Conservation (phyloP, 2,329 filamentous ascomycete species). For the Fonsecaea nubica region DNA sequence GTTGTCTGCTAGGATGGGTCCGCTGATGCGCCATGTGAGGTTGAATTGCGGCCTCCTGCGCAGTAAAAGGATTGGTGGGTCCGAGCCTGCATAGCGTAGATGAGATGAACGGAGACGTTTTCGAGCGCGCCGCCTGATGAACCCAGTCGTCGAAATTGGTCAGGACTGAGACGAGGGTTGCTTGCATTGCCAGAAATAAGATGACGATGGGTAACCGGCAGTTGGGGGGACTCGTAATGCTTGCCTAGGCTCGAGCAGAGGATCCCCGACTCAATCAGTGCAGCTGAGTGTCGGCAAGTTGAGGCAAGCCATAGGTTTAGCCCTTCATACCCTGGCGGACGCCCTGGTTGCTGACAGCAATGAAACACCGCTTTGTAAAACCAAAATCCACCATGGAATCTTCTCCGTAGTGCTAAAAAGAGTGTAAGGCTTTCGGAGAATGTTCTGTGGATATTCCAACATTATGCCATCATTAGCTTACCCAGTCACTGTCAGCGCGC, state of each 20-base stretch:
- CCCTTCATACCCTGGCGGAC: background rate
- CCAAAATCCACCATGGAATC: background rate
- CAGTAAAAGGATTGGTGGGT: slow-evolving; percentile 51
- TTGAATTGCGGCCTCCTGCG: slow-evolving; percentile 54
- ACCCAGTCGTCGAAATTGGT: slow-evolving; percentile 32
- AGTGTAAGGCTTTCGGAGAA: background rate
- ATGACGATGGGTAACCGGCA: background rate
- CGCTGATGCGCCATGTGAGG: slow-evolving; percentile 48
- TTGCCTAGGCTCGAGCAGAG: background rate
- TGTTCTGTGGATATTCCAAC: background rate
- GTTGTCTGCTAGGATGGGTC: slow-evolving; percentile 51
- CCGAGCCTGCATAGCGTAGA: slow-evolving; percentile 51
- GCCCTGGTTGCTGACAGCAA: background rate
- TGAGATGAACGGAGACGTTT: slow-evolving; percentile 55
- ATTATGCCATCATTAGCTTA: background rate
- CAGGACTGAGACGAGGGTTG: background rate
- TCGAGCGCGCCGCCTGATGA: slow-evolving; percentile 38
- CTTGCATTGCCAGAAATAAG: background rate
- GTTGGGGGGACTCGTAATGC: background rate
- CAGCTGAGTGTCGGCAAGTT: background rate
- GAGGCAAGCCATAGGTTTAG: background rate
- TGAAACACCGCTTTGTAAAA: background rate
- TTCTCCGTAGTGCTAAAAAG: background rate
- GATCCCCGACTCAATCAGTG: background rate
- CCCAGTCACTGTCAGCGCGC: background rate